Base-by-base conservation (phyloP, 2,329 filamentous ascomycete genomes). In the Aspergillus sergii region DNA sequence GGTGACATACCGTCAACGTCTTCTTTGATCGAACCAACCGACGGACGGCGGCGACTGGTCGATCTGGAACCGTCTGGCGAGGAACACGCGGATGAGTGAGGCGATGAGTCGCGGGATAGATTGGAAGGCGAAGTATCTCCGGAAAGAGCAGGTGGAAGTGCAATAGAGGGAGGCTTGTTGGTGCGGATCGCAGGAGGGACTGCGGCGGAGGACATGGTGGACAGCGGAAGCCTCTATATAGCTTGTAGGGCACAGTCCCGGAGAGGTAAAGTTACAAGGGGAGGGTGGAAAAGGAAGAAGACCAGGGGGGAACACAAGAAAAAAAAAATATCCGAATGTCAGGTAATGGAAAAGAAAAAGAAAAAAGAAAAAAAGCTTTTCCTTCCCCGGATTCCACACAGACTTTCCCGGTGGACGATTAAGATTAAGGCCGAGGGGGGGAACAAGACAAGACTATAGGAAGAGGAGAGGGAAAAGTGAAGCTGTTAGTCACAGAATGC, bases 11-110 rank as follows among this genome's bases (percentile, higher is more conserved):
- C 78, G 69, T 77, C 74, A 30, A 73, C 72, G 64, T 80, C 79
- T 72, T 81, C 79, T 68, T 80, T 79, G 71, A 81, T 78, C 8
- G 78, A 80, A 56, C 78, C 78, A 66, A 80, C 79, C 4, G 78
- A 80, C 57, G 75, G 70, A 61, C 78, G 76, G 39, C 78, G 77
- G 54, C 73, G 69, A 64, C 76, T 79, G 72, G 73, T 80, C 11
- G 77, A 77, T 34, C 74, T 71, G 23, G 78, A 79, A n/a, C 73
- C 71, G 69, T 75, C 72, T 6, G 74, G 71, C 12, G 78, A 76
- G 51, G 71, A 75, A 60, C 73, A 75, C 30, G 71, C 69, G 8
- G 74, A 75, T 19, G 66, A 70, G 23, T 70, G 66, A 36, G 75
- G 73, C 8, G 77, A 79, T 1, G 71, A 71, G 57, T 70, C 72